phyloP scores from a whole-genome alignment of 129 eudicot species.

The Chrysanthemum seticuspe region DNA sequence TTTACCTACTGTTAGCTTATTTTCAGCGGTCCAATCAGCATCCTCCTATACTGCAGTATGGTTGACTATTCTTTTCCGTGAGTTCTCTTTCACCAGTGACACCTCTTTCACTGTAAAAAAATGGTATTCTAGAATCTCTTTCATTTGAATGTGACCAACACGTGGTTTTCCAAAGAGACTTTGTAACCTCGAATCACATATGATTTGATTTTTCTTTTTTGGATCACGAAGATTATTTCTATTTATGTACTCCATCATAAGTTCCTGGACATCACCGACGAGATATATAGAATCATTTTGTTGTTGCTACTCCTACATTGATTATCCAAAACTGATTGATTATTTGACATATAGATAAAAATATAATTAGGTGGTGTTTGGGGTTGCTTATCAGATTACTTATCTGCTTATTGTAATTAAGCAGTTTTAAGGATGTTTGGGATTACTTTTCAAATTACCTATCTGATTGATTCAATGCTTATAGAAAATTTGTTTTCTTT shows the following conservation, averaged over 20 bases:
- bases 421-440: no score
- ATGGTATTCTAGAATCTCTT: slow-evolving; percentile 78
- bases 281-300: no score
- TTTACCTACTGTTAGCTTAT: slow-evolving; percentile 28
- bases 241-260: slow-evolving; percentile 71
- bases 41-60: slow-evolving; percentile 31
- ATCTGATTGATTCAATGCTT: no score
- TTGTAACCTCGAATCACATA: slow-evolving; percentile 74
- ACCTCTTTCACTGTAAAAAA: slow-evolving; percentile 50
- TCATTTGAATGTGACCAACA: slow-evolving; percentile 75
- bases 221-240: slow-evolving; percentile 74
- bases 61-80: slow-evolving; percentile 42
- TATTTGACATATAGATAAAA: no score
- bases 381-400: no score
- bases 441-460: no score
- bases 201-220: slow-evolving; percentile 66
- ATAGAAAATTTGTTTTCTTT: no score
- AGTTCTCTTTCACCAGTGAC: slow-evolving; percentile 43
- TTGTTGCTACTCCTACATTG: background rate
- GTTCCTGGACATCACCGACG: slow-evolving; percentile 58
- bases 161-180: slow-evolving; percentile 65
- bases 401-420: no score
- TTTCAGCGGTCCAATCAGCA: slow-evolving; percentile 41
- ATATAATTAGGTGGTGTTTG: no score
- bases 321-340: background rate